These are phyloP conservation scores for Ophiocytium majus DNA, from an alignment of 352 stramenopile species.

Conservation along the genomic window DNA sequence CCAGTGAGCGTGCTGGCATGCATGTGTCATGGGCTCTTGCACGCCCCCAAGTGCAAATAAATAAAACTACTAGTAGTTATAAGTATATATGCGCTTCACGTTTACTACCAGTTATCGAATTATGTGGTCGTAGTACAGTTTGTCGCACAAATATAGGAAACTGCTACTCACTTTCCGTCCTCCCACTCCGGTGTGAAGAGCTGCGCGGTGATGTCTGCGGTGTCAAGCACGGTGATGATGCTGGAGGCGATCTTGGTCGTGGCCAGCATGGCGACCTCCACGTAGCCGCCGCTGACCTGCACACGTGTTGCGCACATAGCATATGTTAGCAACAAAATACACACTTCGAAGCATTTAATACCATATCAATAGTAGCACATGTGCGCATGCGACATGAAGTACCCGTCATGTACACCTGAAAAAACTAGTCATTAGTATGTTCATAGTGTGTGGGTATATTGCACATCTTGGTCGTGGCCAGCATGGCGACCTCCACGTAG, in stretches of 20 bases:
- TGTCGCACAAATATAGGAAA: background rate
- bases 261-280: slow-evolving; percentile 34
- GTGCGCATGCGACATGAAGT: background rate
- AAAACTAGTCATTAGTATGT: too few species aligned
- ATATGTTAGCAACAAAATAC: too few species aligned
- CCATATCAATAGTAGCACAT: too few species aligned
- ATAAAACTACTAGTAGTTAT: too few species aligned
- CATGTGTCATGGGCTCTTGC: too few species aligned
- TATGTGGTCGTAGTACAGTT: background rate
- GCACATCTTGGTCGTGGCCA: slow-evolving; percentile 38
- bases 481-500: slow-evolving; percentile 40
- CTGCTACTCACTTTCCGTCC: background rate
- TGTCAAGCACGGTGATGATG: slow-evolving; percentile 37
- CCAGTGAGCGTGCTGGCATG: too few species aligned
- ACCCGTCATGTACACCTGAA: background rate
- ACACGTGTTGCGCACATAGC: too few species aligned
- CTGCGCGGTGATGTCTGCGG: slow-evolving; percentile 27
- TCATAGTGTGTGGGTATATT: too few species aligned
- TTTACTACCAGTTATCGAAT: background rate
- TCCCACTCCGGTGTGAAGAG: slow-evolving; percentile 1
- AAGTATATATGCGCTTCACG: background rate
- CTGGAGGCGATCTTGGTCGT: slow-evolving; percentile 34
- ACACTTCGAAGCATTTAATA: too few species aligned
- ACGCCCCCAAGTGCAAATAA: too few species aligned
- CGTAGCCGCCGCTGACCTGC: slow-evolving; percentile 33